Conservation (phyloP, 768 basidiomycete genomes). For the Ramaria sp. region DNA sequence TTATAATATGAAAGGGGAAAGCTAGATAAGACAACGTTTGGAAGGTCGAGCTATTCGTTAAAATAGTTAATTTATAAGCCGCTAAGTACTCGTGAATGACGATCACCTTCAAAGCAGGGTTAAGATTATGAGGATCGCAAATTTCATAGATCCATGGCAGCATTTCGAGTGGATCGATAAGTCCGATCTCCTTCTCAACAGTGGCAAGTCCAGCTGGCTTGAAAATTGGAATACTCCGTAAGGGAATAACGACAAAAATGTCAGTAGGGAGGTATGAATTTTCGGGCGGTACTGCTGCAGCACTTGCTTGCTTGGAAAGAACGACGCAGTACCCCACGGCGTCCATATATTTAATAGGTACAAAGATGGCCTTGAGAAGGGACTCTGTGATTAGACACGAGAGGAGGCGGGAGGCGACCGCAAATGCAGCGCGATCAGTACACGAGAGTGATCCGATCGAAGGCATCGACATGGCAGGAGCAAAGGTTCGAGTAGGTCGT, state of each 20-base stretch:
- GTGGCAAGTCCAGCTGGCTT: slow-evolving; percentile 19
- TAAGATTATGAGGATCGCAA: background rate
- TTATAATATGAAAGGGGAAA: background rate
- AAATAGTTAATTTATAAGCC: background rate
- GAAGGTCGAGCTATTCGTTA: background rate
- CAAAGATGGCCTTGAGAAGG: slow-evolving; percentile 32
- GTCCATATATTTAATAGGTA: slow-evolving; percentile 18
- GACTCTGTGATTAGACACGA: slow-evolving; percentile 40
- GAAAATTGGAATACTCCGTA: slow-evolving; percentile 36
- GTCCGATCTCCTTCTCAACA: slow-evolving; percentile 21
- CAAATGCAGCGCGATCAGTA: slow-evolving; percentile 24
- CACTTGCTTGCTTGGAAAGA: slow-evolving; percentile 25
- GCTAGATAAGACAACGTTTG: background rate
- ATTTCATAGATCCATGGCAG: slow-evolving; percentile 31
- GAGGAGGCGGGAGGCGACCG: slow-evolving; percentile 36
- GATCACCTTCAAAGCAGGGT: background rate
- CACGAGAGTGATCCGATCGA: background rate
- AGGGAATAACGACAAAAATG: slow-evolving; percentile 36
- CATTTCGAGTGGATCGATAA: slow-evolving; percentile 52
- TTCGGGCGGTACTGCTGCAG: background rate
- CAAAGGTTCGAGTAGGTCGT: background rate
- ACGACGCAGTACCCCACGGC: slow-evolving; percentile 27
- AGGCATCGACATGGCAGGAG: background rate
- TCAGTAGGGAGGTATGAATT: slow-evolving; percentile 20
- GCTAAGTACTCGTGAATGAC: background rate